Evolutionary conservation across 2,329 filamentous ascomycete species (phyloP), one percentile per base, ranked within the genome.

Genomic region (Stemphylium beticola): DNA sequence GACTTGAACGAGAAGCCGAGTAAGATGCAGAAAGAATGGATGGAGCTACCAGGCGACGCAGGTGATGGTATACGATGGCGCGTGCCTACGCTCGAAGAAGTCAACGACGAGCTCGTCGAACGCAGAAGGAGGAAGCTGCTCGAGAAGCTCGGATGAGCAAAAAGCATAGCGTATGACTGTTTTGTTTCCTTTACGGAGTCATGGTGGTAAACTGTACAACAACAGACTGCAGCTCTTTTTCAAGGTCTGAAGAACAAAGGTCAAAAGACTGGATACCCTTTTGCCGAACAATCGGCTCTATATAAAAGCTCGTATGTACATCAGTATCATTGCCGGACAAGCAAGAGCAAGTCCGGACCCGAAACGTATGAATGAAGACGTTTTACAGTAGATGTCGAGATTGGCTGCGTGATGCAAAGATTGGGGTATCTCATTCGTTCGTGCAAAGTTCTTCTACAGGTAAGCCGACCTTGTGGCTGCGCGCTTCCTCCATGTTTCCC

Each of bases 61-160:
- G 93, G 92, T 1, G 92, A 96, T 73, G 93, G 93, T 0, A 80
- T 87, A 33, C 84, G 81, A 41, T 97, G 93, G 93, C 85, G 85
- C 59, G 76, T 98, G 67, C 95, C 95, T 8, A 93, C 90, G 4
- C 77, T 92, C 52, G 92, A 96, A 17, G 91, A 98, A 74, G 93
- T 98, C n/a, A 92, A 97, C 76, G 86, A 93, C 71, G 95, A 98
- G 76, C 79, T 99, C 65, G 84, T 99, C 49, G 92, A 97, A 63
- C 83, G 93, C 77, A 85, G 93, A 76, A 87, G 91, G 74, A 85
- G 88, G 76, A 91, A 88, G 74, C 78, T 99, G 58, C 78, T 99
- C 64, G 92, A 97, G 67, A 93, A 95, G 78, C 82, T 96, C 38
- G 72, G 72, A 17, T 73, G 61, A 71, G 34, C 24, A 38, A 18